Percentiles rank a stretch among this genome's conserved stretches.
Conservation (phyloP, 768 basidiomycete genomes). For the Psilocybe cyanescens region DNA sequence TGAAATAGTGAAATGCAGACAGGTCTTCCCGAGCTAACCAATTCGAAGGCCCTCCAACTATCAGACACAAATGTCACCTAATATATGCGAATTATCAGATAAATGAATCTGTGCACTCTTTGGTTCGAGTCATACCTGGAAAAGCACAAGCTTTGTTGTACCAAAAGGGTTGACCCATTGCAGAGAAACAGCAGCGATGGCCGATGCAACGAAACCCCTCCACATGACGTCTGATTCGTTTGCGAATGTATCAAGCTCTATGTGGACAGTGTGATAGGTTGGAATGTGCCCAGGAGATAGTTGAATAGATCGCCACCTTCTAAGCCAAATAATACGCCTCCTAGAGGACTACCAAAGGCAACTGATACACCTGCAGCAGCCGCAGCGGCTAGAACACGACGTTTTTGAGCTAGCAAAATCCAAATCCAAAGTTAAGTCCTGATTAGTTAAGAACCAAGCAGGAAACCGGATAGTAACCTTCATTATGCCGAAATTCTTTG, state of each 20-base stretch:
- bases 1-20: neutral
- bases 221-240: conserved; percentile 80
- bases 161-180: conserved; percentile 88
- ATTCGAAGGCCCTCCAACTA: conserved; percentile 74
- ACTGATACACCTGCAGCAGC: conserved; percentile 89
- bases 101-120: neutral
- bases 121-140: conserved; percentile 50
- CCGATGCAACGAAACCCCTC: conserved; percentile 89
- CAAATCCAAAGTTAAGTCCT: neutral
- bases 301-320: conserved; percentile 49
- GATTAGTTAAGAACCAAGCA: neutral
- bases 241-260: conserved; percentile 70
- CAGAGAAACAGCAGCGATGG: conserved; percentile 82
- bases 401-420: conserved; percentile 64
- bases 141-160: conserved; percentile 82
- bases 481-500: conserved; percentile 73
- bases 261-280: neutral
- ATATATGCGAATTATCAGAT: neutral
- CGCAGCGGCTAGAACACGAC: conserved; percentile 80
- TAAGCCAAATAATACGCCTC: conserved; percentile 84
- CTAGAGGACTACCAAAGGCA: conserved; percentile 86
- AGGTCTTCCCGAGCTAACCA: conserved; percentile 42
- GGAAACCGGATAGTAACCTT: conserved; percentile 48
- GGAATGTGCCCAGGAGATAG: neutral
- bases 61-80: conserved; percentile 62